phyloP scores from a whole-genome alignment of 306 rosid species.

The Lagenaria siceraria region DNA sequence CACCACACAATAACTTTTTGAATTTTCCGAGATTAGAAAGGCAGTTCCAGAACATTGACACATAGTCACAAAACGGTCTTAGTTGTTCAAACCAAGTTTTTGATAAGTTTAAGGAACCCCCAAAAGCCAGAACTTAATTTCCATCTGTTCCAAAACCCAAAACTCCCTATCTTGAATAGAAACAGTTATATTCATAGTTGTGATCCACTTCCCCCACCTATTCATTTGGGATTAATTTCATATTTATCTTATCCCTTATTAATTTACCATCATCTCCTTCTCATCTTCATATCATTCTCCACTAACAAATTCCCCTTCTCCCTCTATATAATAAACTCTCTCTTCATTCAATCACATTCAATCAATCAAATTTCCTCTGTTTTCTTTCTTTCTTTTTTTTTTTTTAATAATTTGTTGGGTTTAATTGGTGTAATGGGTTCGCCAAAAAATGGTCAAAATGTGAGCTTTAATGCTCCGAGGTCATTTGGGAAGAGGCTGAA shows the following conservation, averaged over 20 bases:
- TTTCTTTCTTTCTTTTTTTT: too few species aligned
- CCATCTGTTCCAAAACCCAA: too few species aligned
- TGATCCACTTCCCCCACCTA: background rate
- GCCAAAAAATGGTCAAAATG: background rate
- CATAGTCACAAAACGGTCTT: background rate
- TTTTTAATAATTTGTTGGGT: too few species aligned
- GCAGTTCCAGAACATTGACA: background rate
- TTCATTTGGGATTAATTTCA: too few species aligned
- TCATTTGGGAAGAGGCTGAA: slow-evolving; percentile 19
- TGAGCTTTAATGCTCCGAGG: slow-evolving; percentile 33
- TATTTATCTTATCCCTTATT: background rate
- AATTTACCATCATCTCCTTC: background rate
- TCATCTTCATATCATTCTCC: background rate
- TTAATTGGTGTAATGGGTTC: background rate
- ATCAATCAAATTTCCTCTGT: too few species aligned
- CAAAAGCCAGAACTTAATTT: too few species aligned
- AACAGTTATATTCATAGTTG: background rate
- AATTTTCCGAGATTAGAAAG: background rate
- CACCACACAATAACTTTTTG: background rate
- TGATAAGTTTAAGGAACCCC: too few species aligned
- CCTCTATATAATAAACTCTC: background rate
- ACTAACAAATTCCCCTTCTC: background rate
- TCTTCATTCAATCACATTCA: background rate
- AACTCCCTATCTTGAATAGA: too few species aligned
- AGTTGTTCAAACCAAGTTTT: too few species aligned